These are phyloP conservation scores for Vicia sativa DNA, from an alignment of 306 rosid species.

Conservation along the genomic window DNA sequence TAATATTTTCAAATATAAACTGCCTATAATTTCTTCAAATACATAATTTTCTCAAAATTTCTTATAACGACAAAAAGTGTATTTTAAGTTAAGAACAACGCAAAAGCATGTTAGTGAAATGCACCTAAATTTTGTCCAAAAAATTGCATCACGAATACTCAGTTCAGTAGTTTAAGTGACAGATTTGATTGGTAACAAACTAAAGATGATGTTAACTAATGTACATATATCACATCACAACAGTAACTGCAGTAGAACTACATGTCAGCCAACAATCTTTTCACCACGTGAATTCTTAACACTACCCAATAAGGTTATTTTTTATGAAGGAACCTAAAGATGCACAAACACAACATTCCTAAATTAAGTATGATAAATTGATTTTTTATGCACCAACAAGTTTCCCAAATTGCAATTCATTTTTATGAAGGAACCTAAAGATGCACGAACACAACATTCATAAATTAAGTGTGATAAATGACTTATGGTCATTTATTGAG, in stretches of 20 bases:
- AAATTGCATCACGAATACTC: background rate
- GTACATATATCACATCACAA: conserved; percentile 1
- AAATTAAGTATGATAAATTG: conserved; percentile 28
- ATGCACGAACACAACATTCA: conserved; percentile 32
- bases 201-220: background rate
- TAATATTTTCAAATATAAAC: too few relatives aligned
- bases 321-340: conserved; percentile 19
- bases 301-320: background rate
- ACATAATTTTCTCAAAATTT: too few relatives aligned
- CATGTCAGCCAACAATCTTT: conserved; percentile 1
- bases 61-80: background rate
- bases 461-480: conserved; percentile 27
- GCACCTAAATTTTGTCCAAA: background rate
- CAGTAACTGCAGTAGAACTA: background rate
- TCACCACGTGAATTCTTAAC: background rate
- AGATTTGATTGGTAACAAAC: background rate
- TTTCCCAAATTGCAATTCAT: conserved; percentile 6
- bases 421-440: conserved; percentile 27
- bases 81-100: background rate
- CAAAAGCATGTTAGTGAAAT: background rate
- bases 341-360: conserved; percentile 32
- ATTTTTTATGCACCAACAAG: conserved; percentile 17
- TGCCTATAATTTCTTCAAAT: too few relatives aligned
- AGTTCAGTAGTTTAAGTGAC: conserved; percentile 9
- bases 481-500: background rate